Conservation (phyloP, 2,329 filamentous ascomycete species). For the Penicillium sp. region DNA sequence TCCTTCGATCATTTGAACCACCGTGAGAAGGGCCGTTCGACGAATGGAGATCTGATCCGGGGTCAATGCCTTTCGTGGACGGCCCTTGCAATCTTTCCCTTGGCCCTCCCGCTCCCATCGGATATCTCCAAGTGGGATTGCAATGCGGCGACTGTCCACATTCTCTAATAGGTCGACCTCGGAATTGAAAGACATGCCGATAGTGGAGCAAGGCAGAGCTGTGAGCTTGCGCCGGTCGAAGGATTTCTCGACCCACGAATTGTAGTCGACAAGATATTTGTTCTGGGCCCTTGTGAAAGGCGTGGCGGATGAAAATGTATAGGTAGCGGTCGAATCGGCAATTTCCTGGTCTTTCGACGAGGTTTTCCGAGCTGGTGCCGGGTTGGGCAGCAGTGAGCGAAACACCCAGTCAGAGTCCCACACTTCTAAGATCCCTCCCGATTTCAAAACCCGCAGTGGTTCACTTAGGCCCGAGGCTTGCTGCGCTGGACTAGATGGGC, state of each 20-base stretch:
- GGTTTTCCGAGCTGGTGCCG: slow-evolving; percentile 58
- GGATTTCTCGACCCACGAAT: slow-evolving; percentile 74
- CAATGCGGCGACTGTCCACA: slow-evolving; percentile 72
- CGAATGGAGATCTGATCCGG: slow-evolving; percentile 71
- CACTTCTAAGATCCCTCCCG: slow-evolving; percentile 77
- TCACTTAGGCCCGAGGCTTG: slow-evolving; percentile 66
- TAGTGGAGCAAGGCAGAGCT: slow-evolving; percentile 73
- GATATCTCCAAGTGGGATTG: slow-evolving; percentile 81
- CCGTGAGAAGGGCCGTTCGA: slow-evolving; percentile 75
- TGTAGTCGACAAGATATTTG: slow-evolving; percentile 78
- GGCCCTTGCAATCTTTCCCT: slow-evolving; percentile 33
- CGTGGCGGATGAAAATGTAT: slow-evolving; percentile 77
- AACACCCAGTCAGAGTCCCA: slow-evolving; percentile 89
- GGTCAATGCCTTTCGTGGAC: slow-evolving; percentile 55
- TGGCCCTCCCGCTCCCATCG: slow-evolving; percentile 76
- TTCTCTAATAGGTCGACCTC: slow-evolving; percentile 71
- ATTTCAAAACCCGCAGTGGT: slow-evolving; percentile 71
- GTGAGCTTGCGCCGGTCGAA: slow-evolving; percentile 70
- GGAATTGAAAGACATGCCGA: slow-evolving; percentile 75
- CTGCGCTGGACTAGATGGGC: slow-evolving; percentile 57
- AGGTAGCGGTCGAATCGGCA: slow-evolving; percentile 72
- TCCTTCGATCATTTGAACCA: slow-evolving; percentile 80
- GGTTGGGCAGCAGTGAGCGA: slow-evolving; percentile 77
- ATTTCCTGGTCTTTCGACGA: slow-evolving; percentile 63
- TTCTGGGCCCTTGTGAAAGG: slow-evolving; percentile 80